Evolutionary conservation across 345 rosid species (phyloP), one percentile per base, ranked within the genome.

Genomic region (Camelina sativa): DNA sequence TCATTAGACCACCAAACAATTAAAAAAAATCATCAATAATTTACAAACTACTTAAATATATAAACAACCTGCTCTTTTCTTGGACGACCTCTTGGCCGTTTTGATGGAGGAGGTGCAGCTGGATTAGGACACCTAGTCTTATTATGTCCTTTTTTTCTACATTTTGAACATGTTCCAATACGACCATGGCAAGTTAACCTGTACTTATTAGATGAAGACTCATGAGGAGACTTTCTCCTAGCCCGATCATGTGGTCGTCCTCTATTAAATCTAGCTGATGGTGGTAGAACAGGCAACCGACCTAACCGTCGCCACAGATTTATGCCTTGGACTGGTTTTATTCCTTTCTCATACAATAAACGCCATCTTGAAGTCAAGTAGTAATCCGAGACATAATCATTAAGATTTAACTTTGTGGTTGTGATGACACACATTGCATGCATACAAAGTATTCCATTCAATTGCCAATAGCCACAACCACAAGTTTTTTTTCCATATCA

Each of bases 351-450:
- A n/a, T 63, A 63, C 7, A 63, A 5, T 1, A 4, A 2, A 0
- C 8, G 55, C 55, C 55, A 64, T 15, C 9, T 28, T 25, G 55
- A 15, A 25, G 25, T 46, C n/a, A 46, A 28, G 25, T 64, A 15
- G 15, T n/a, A 64, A 10, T 30, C 16, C 2, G 41, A 46, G n/a
- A 64, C 55, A 30, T 62, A 3, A 6, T 28, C 10, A 11, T 46
- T n/a, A 19, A 47, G 11, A 16, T 10, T 1, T 3, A 30, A 4
- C 9, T 12, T 46, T 30, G 8, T 2, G 0, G 2, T 10, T n/a
- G 41, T 64, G 22, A 64, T 46, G 13, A 63, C 55, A 64, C 16
- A 22, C 51, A 62, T 62, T 6, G 12, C 66, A 62, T 62, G 50
- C 34, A 62, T 41, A 40, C 50, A 62, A 20, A 50, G 65, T 11